Percentiles rank a stretch among this genome's conserved stretches.
These are phyloP conservation scores for Phytomonas sp. DNA, from an alignment of 208 protist genomes.

Conservation along the genomic window DNA sequence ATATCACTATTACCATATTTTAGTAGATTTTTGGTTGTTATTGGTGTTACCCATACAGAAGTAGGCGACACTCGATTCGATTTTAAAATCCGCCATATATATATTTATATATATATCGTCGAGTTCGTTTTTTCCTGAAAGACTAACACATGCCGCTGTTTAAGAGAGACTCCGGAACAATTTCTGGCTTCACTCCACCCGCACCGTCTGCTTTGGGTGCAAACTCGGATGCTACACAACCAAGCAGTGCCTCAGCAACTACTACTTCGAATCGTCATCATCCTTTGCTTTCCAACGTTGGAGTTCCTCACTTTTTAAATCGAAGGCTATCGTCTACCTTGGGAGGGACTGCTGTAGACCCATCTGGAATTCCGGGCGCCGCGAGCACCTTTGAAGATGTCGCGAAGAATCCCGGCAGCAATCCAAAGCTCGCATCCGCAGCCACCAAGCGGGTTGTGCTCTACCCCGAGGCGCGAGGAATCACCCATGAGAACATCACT, in stretches of 20 bases:
- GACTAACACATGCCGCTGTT: background rate
- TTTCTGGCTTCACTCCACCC: background rate
- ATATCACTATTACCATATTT: background rate
- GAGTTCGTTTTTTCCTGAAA: background rate
- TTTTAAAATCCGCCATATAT: background rate
- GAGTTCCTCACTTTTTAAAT: background rate
- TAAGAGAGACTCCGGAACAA: background rate
- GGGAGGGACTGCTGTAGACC: background rate
- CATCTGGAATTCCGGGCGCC: background rate
- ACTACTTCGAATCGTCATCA: background rate
- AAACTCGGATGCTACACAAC: background rate
- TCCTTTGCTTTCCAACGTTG: background rate
- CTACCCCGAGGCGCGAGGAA: background rate
- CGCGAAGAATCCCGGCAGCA: background rate
- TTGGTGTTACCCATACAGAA: background rate
- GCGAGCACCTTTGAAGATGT: background rate
- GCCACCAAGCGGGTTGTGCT: background rate
- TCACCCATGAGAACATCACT: constrained; percentile 10
- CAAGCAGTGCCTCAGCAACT: background rate
- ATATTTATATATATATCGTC: too few species aligned
- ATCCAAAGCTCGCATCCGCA: background rate
- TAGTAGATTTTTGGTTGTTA: background rate
- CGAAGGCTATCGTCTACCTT: background rate
- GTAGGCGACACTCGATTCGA: background rate
- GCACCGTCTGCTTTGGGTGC: background rate